Percentiles rank a stretch among this genome's conserved stretches.
Evolutionary conservation across 495 filamentous ascomycete species (phyloP).

Genomic region (Penicillium diatomitis): DNA sequence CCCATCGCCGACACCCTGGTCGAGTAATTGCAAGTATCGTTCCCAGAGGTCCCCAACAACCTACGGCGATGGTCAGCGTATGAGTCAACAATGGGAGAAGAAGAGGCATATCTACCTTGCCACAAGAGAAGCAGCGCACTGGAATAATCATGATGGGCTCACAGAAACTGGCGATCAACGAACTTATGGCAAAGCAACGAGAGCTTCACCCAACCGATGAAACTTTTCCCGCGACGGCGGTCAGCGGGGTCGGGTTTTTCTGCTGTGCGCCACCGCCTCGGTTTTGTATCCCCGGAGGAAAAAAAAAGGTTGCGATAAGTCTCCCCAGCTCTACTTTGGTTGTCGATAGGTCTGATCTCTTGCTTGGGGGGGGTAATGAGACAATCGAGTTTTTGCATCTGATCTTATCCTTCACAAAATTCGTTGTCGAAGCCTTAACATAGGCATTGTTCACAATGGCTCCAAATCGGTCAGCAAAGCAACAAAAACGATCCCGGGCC

Average conservation of each 20-base stretch:
- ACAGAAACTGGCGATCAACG: slow-evolving; percentile 10
- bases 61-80: slow-evolving; percentile 38
- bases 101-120: slow-evolving; percentile 59
- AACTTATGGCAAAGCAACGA: slow-evolving; percentile 7
- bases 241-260: slow-evolving; percentile 11
- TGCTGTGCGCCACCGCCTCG: slow-evolving; percentile 11
- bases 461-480: slow-evolving; percentile 13
- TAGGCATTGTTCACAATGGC: slow-evolving; percentile 7
- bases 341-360: background rate
- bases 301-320: slow-evolving; percentile 12
- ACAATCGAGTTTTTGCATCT: too few species aligned
- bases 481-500: slow-evolving; percentile 28
- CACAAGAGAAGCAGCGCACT: slow-evolving; percentile 96
- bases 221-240: slow-evolving; percentile 15
- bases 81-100: background rate
- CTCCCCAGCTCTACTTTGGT: background rate
- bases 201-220: background rate
- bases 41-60: slow-evolving; percentile 97
- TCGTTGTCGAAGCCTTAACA: background rate
- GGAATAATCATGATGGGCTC: slow-evolving; percentile 83
- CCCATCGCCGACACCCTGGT: slow-evolving; percentile 70
- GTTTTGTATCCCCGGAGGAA: slow-evolving; percentile 5
- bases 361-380: too few species aligned
- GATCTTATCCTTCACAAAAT: too few species aligned
- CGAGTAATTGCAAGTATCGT: slow-evolving; percentile 74